phyloP scores from a whole-genome alignment of 2,329 filamentous ascomycete species.

The Beauveria brongniartii region DNA sequence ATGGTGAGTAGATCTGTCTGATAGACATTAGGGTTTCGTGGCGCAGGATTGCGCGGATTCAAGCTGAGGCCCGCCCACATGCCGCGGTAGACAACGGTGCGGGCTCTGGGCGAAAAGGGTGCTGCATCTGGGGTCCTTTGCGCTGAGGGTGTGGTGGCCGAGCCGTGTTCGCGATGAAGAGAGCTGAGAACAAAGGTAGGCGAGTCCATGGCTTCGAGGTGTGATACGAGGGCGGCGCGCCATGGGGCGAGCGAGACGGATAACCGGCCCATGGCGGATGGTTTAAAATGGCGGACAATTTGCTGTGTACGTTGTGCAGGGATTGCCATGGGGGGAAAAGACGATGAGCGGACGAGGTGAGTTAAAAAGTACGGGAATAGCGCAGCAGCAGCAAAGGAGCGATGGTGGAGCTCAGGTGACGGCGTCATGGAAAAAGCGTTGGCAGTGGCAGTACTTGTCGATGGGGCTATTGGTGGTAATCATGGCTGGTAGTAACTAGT shows the following conservation, averaged over 20 bases:
- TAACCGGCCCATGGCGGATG: constrained; percentile 19
- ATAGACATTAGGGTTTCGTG: constrained; percentile 59
- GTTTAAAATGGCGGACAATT: constrained; percentile 21
- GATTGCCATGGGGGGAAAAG: constrained; percentile 5
- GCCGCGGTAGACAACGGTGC: constrained; percentile 78
- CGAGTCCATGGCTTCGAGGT: constrained; percentile 38
- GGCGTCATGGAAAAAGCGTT: not conserved
- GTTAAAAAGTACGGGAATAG: not conserved
- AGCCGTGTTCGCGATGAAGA: constrained; percentile 27
- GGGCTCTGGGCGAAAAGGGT: constrained; percentile 48
- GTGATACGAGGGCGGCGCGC: constrained; percentile 43
- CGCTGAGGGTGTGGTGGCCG: not conserved
- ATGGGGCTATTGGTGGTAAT: too few species aligned
- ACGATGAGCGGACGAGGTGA: not conserved
- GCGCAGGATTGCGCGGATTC: constrained; percentile 65
- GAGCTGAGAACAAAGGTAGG: constrained; percentile 45
- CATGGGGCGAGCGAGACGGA: constrained; percentile 38
- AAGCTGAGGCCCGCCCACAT: constrained; percentile 68
- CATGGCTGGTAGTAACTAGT: too few species aligned
- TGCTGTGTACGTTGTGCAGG: constrained; percentile 20
- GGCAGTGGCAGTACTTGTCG: too few species aligned
- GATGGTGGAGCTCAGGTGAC: not conserved
- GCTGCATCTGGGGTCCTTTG: constrained; percentile 33
- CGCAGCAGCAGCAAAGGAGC: not conserved
- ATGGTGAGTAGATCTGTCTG: constrained; percentile 74